Evolutionary conservation across 2,329 filamentous ascomycete species (phyloP), one percentile per base, ranked within the genome.

Genomic region (Pseudocercospora cruenta): DNA sequence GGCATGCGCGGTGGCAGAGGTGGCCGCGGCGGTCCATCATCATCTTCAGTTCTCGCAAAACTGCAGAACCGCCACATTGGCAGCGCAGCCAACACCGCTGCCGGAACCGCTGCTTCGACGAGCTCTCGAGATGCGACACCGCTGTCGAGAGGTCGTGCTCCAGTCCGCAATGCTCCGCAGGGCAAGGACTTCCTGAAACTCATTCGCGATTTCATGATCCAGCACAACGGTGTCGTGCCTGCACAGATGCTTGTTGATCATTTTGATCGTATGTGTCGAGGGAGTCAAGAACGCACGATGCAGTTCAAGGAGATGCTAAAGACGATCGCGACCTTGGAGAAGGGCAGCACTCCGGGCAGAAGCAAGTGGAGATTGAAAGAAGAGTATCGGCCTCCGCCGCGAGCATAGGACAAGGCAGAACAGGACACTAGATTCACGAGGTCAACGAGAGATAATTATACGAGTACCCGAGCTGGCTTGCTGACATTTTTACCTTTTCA

Each of bases 191-290:
- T 84, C 74, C 72, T 84, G 14, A 78, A 78, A 33, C 75, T 82
- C 72, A 96, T 97, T 64, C 88, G 90, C 45, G 87, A 90, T 49
- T 98, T 93, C 72, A 89, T 98, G 70, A 84, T 85, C 53, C 84
- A 87, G 24, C 93, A 96, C 63, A 91, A 91, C 9, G 93, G 93
- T 3, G 86, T 87, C 36, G 92, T 91, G 5, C 89, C 92, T 4
- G 94, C 91, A 49, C 93, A 96, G 80, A 90, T 93, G 83, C 80
- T 97, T 53, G 91, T 97, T 24, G 91, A 96, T 74, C 93, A 97
- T 74, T 98, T 97, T 78, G 92, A 94, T 78, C 87, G 87, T 14
- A 91, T 89, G 73, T 96, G 93, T 75, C 28, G 55, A n/a, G 86
- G 85, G 22, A 91, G 88, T 51, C 79, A 84, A 26, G 86, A 87